phyloP scores from a whole-genome alignment of 108 stramenopile genomes.

The Cylindrotheca closterium region DNA sequence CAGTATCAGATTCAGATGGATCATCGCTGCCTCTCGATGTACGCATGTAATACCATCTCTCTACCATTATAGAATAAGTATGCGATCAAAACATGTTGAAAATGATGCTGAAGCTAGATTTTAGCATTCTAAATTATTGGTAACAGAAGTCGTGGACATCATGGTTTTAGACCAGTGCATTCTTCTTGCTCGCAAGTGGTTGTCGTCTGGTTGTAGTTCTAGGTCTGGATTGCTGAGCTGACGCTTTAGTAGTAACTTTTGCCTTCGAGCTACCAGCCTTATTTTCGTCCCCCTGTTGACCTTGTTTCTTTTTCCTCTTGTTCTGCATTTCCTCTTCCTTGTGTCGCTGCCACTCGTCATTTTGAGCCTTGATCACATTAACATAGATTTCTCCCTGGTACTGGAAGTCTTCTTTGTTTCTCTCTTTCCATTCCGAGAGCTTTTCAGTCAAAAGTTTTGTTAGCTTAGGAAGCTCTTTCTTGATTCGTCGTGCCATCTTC shows the following conservation, averaged over 20 bases:
- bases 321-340: slow-evolving; percentile 69
- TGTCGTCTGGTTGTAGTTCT: background rate
- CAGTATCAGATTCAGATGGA: too few relatives aligned
- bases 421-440: slow-evolving; percentile 66
- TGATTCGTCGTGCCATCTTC: slow-evolving; percentile 87
- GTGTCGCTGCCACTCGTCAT: slow-evolving; percentile 77
- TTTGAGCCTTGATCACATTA: slow-evolving; percentile 67
- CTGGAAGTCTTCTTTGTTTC: slow-evolving; percentile 64
- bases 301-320: slow-evolving; percentile 77
- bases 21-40: too few relatives aligned
- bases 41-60: background rate
- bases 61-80: background rate
- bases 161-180: background rate
- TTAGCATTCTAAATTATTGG: background rate
- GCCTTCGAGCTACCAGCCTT: too few relatives aligned
- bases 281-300: slow-evolving; percentile 43
- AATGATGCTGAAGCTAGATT: background rate
- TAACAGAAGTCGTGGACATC: background rate
- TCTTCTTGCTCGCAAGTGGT: background rate
- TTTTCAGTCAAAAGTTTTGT: slow-evolving; percentile 59
- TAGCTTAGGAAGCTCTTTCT: slow-evolving; percentile 79
- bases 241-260: too few relatives aligned
- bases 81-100: too few relatives aligned
- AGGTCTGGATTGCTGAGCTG: slow-evolving; percentile 3
- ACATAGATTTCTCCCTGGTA: slow-evolving; percentile 66